phyloP scores from a whole-genome alignment of 306 rosid genomes.

The Prunus campanulata region DNA sequence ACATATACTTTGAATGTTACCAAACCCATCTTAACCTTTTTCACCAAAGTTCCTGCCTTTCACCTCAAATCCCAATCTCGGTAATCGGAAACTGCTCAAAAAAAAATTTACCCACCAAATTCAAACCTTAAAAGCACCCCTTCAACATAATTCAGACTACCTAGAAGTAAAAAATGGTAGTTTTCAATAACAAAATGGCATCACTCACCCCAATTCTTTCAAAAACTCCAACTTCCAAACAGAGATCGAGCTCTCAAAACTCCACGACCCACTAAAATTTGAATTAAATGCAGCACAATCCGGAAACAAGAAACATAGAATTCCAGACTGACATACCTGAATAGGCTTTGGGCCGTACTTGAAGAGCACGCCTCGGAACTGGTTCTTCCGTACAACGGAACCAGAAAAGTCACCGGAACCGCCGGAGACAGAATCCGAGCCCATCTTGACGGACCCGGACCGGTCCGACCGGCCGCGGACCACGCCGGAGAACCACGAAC shows the following conservation, averaged over 20 bases:
- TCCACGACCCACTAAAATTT: background rate
- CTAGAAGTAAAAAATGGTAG: background rate
- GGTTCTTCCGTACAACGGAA: conserved; percentile 68
- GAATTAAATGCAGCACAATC: background rate
- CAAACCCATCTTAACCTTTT: background rate
- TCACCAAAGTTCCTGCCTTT: background rate
- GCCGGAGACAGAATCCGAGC: conserved; percentile 27
- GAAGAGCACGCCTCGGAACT: conserved; percentile 78
- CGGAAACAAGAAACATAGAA: background rate
- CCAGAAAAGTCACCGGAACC: conserved; percentile 34
- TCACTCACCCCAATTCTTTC: background rate
- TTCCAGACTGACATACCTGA: conserved; percentile 55
- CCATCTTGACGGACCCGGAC: conserved; percentile 46
- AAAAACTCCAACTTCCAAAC: background rate
- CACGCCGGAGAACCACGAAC: conserved; percentile 88
- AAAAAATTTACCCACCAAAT: background rate
- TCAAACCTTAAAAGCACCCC: background rate
- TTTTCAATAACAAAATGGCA: background rate
- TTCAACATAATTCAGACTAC: background rate
- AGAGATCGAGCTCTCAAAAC: background rate
- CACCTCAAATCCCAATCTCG: background rate
- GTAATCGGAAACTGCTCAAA: background rate
- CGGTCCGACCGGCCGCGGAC: conserved; percentile 68
- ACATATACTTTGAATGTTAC: background rate
- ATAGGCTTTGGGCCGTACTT: conserved; percentile 91